Base-by-base conservation (phyloP, 2,329 filamentous ascomycete genomes). In the Pseudonectria buxi region DNA sequence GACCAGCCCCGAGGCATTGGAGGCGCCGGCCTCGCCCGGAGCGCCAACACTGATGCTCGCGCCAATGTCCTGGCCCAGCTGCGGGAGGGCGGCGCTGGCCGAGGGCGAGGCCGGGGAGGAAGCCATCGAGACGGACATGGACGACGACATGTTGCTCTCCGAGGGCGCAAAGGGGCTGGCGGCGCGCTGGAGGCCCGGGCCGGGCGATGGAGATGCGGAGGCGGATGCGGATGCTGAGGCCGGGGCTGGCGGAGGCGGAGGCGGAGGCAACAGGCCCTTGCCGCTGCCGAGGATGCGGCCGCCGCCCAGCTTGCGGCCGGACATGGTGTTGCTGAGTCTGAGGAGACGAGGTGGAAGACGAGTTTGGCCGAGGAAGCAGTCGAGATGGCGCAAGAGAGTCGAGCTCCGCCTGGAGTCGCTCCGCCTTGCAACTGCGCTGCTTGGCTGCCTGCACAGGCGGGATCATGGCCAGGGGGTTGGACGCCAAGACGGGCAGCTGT, bases 281-380 rank as follows among this genome's bases (percentile, higher is more conserved):
- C 86, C 87, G 66, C 76, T 94, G 55, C 90, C 90, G 53, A 95
- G 70, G 56, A 95, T 81, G 67, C 90, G 81, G 61, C 90, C 90
- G 65, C 90, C 89, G 64, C 90, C 90, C 61, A 95, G 76, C 71
- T 84, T 89, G 69, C 86, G 80, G 62, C 76, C 75, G 53, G 87
- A 83, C 87, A 94, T 94, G 61, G 53, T 43, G 36, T 28, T 30
- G 25, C 14, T 6, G 13, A 12, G 22, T 18, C 24, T 36, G 32
- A 14, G 22, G n/a, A 14, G 36, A 25, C 10, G n/a, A 9, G 15
- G 26, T 10, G 10, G 28, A 30, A 24, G 13, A 27, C 29, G 30
- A 29, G 33, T n/a, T n/a, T n/a, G n/a, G 32, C 35, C 39, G 38
- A 36, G 41, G 40, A 40, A 38, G 33, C 24, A 30, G 34, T 43